A percentile compares a stretch with the other conserved stretches of the same genome.
Conservation (phyloP, 2,329 filamentous ascomycete genomes). For the Stagonosporopsis cucurbitacearum region DNA sequence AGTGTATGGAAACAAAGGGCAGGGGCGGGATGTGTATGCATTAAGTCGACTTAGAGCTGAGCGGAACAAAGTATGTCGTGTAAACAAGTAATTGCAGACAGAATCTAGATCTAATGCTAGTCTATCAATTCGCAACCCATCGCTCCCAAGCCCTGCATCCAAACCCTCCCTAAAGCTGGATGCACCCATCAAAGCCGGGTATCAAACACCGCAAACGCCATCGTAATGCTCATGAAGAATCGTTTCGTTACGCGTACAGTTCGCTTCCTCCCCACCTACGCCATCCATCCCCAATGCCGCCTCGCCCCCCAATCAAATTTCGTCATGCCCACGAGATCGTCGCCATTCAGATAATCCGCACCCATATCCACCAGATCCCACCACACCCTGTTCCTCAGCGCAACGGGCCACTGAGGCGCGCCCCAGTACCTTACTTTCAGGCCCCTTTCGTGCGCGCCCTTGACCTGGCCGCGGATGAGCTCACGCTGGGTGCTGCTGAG, state of each 20-base stretch:
- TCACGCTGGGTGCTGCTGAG: slow-evolving; percentile 56
- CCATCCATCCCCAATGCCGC: slow-evolving; percentile 34
- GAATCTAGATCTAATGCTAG: background rate
- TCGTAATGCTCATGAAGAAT: slow-evolving; percentile 6
- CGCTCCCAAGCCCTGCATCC: background rate
- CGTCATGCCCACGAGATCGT: slow-evolving; percentile 61
- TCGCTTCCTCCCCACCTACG: slow-evolving; percentile 7
- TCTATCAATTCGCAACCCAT: background rate
- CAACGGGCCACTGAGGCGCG: slow-evolving; percentile 62
- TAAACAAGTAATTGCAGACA: background rate
- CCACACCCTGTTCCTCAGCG: slow-evolving; percentile 63
- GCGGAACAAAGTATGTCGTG: background rate
- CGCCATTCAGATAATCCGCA: slow-evolving; percentile 64
- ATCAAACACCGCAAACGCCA: slow-evolving; percentile 6
- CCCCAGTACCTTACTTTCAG: slow-evolving; percentile 65
- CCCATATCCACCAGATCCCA: slow-evolving; percentile 60
- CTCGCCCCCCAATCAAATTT: slow-evolving; percentile 55
- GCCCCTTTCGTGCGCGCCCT: slow-evolving; percentile 58
- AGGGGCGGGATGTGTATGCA: background rate
- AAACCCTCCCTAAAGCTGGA: background rate
- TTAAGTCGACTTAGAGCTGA: background rate
- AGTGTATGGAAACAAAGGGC: too few relatives aligned
- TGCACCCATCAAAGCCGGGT: background rate
- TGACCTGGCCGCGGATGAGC: slow-evolving; percentile 59
- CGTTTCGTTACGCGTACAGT: too few relatives aligned